Base-by-base conservation (phyloP, 768 basidiomycete genomes). In the Serendipita indica region DNA sequence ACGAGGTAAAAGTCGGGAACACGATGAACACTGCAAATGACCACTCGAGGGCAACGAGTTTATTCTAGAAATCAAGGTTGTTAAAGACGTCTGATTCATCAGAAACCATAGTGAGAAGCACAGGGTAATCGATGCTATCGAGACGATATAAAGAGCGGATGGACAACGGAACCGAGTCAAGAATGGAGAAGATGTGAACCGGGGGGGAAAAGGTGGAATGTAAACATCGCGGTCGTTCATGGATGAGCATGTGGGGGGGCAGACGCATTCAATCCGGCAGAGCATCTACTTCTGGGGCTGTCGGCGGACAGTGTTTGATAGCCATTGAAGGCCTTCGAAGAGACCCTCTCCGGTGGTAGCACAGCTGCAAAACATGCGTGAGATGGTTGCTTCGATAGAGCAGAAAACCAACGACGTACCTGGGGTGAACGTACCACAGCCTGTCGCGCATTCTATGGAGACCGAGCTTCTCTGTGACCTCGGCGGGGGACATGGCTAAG, bases 401-500 rank as follows among this genome's bases (percentile, higher is more conserved):
- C 10, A 20, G 2, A 28, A 32, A 39, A 12, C 25, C 33, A 10
- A 32, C 14, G 39, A 71, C 80, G 65, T 71, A 94, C 87, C 92
- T 96, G 56, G 94, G 94, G 74, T 98, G 94, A 57, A 97, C 93
- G 79, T 97, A 98, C 94, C 94, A 98, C 70, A 87, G 91, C 61
- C 94, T 78, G 67, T 97, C 93, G 61, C 89, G 84, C 94, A 98
- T 97, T 65, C 86, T 78, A 70, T 96, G 88, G 63, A 98, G 74
- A 35, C 93, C 93, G 39, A 98, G 73, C 71, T 94, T 96, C 72
- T 97, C 94, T 10, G 94, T 98, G 37, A 98, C 93, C 70, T 97
- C 93, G 5, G 94, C 92, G 33, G 94, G 94, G n/a, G 91, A 92
- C 94, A 98, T 97, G 30, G 93, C 94, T 91, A 59, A 20, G 33